Evolutionary conservation across 1,284 basidiomycete species (phyloP).

Genomic region (Fistulinella cinereoalba): DNA sequence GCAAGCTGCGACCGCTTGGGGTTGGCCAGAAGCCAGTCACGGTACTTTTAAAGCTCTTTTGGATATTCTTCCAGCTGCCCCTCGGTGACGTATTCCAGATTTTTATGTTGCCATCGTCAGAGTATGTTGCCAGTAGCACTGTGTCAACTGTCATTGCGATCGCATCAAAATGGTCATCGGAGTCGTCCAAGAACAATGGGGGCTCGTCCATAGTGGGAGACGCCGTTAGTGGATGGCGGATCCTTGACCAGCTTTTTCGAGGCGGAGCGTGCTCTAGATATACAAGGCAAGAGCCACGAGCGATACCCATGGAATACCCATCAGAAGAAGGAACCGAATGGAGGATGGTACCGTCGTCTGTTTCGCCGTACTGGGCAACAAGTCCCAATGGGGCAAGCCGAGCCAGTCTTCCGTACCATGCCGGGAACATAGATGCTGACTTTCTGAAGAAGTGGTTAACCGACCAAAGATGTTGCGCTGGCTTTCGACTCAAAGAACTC

Average conservation of each 20-base stretch:
- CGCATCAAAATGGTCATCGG: background rate
- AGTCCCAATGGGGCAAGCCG: slow-evolving; percentile 6
- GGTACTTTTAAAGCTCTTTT: background rate
- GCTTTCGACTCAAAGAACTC: slow-evolving; percentile 5
- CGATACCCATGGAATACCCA: slow-evolving; percentile 8
- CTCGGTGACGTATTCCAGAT: slow-evolving; percentile 15
- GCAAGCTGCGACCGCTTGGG: slow-evolving; percentile 13
- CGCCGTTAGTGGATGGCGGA: slow-evolving; percentile 5
- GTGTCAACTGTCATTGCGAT: slow-evolving; percentile 13
- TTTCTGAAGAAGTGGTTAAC: slow-evolving; percentile 12
- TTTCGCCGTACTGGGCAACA: slow-evolving; percentile 5
- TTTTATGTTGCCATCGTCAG: slow-evolving; percentile 7
- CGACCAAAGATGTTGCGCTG: slow-evolving; percentile 17
- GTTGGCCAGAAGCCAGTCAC: slow-evolving; percentile 11
- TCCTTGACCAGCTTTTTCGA: slow-evolving; percentile 8
- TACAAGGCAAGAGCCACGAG: slow-evolving; percentile 2
- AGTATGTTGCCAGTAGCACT: slow-evolving; percentile 9
- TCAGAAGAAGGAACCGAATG: slow-evolving; percentile 8
- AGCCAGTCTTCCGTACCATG: slow-evolving; percentile 19
- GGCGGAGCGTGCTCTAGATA: slow-evolving; percentile 4
- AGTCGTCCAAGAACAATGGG: slow-evolving; percentile 7
- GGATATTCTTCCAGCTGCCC: slow-evolving; percentile 10
- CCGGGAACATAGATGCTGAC: slow-evolving; percentile 8
- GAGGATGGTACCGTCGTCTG: slow-evolving; percentile 11
- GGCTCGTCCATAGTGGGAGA: slow-evolving; percentile 9